Percentiles rank a stretch among this genome's conserved stretches.
Evolutionary conservation across 352 stramenopile genomes (phyloP).

Genomic region (Pythium brachiatum): DNA sequence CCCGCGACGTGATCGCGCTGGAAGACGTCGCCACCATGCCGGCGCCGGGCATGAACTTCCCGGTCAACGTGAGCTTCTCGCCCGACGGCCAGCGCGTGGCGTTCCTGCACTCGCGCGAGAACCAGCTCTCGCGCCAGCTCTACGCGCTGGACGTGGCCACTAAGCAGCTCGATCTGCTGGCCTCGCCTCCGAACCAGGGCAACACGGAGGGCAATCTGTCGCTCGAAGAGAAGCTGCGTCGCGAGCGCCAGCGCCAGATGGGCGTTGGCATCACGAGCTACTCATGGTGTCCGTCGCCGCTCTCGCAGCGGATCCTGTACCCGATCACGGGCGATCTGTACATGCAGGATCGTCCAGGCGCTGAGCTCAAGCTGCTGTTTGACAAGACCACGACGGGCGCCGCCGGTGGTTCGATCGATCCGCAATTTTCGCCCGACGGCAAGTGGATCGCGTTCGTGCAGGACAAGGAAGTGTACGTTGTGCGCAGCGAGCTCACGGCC

Average conservation of each 20-base stretch:
- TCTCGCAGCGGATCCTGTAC: constrained; percentile 82
- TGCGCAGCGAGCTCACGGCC: constrained; percentile 47
- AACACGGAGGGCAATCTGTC: constrained; percentile 87
- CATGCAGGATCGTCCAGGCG: constrained; percentile 86
- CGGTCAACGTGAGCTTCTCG: constrained; percentile 82
- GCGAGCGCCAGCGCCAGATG: constrained; percentile 90
- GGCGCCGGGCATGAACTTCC: constrained; percentile 74
- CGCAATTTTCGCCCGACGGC: constrained; percentile 92
- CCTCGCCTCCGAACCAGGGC: constrained; percentile 63
- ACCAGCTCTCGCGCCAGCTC: constrained; percentile 80
- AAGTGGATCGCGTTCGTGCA: constrained; percentile 93
- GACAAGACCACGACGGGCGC: constrained; percentile 77
- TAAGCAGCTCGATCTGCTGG: constrained; percentile 54
- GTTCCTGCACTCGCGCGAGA: constrained; percentile 83
- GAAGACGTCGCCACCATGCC: constrained; percentile 89
- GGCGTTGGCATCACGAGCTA: constrained; percentile 92
- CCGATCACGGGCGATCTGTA: constrained; percentile 93
- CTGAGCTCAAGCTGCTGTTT: constrained; percentile 77
- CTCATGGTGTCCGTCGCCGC: constrained; percentile 60
- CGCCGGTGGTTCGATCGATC: constrained; percentile 88
- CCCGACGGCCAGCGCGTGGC: constrained; percentile 79
- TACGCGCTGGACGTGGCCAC: constrained; percentile 76
- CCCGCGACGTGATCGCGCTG: constrained; percentile 54
- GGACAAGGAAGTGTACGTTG: constrained; percentile 93
- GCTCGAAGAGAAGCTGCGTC: constrained; percentile 89